Percentiles rank a stretch among this genome's conserved stretches.
Evolutionary conservation across 2,329 filamentous ascomycete genomes (phyloP).

Genomic region (Thermochaetoides dissita): DNA sequence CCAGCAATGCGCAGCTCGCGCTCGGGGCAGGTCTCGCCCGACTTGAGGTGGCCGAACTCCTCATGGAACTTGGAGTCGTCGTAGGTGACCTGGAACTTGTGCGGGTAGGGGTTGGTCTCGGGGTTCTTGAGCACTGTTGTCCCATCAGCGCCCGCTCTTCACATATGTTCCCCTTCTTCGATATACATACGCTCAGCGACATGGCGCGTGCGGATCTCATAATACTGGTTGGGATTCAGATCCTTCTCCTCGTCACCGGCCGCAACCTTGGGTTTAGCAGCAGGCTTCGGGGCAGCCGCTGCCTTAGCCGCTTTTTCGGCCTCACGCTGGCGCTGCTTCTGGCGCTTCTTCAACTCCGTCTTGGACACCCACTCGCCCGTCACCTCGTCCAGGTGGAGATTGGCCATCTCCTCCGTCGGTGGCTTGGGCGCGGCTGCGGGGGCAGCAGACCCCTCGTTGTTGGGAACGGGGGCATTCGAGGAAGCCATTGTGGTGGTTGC

Average conservation of each 20-base stretch:
- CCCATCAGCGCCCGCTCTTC: constrained; percentile 3
- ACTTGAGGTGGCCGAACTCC: constrained; percentile 70
- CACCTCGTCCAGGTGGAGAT: constrained; percentile 78
- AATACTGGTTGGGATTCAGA: constrained; percentile 57
- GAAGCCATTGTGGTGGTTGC: constrained; percentile 10
- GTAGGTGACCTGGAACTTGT: constrained; percentile 81
- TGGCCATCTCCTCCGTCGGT: constrained; percentile 43
- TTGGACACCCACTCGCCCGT: constrained; percentile 76
- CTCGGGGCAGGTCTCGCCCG: constrained; percentile 68
- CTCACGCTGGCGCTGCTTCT: constrained; percentile 80
- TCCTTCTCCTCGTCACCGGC: constrained; percentile 51
- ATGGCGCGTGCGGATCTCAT: constrained; percentile 79
- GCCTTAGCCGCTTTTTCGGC: constrained; percentile 81
- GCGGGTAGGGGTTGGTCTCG: constrained; percentile 75
- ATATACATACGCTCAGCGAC: constrained; percentile 44
- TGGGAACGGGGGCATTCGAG: not conserved
- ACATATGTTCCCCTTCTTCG: not conserved
- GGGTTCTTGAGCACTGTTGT: constrained; percentile 48
- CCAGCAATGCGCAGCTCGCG: constrained; percentile 65
- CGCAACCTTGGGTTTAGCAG: constrained; percentile 33
- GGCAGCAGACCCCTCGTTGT: constrained; percentile 8
- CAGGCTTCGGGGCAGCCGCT: constrained; percentile 37
- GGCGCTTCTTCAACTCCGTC: constrained; percentile 83
- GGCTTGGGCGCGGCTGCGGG: constrained; percentile 17
- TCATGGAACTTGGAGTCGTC: constrained; percentile 67